Conservation (phyloP, 306 rosid species). For the Amphicarpaea edgeworthii region DNA sequence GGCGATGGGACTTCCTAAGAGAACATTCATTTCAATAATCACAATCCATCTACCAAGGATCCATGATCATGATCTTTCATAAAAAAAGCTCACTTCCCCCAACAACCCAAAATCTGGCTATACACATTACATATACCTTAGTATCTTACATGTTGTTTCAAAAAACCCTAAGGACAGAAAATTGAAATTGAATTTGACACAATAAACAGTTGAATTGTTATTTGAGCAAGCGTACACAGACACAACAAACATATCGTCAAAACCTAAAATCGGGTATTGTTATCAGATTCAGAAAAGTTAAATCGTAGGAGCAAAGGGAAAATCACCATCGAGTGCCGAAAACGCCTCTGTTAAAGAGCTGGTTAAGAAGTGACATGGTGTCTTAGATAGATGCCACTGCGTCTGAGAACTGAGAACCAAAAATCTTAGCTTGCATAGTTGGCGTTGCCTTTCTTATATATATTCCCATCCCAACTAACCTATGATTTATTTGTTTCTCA, state of each 20-base stretch:
- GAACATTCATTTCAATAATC: neutral
- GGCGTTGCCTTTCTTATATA: neutral
- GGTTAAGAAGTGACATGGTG: conserved; percentile 90
- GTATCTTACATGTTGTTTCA: neutral
- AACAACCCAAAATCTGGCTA: conserved; percentile 25
- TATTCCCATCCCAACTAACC: neutral
- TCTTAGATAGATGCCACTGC: conserved; percentile 22
- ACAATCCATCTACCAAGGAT: conserved; percentile 3
- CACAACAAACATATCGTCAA: conserved; percentile 2
- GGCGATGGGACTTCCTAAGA: too few species aligned
- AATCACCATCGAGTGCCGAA: conserved; percentile 86
- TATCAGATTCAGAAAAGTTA: conserved; percentile 5
- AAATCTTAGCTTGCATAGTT: neutral
- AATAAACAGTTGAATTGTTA: conserved; percentile 26
- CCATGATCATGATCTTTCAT: neutral
- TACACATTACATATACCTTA: conserved; percentile 22
- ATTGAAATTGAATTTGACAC: conserved; percentile 24
- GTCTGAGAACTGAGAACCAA: neutral
- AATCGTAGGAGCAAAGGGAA: neutral
- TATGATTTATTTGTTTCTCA: neutral
- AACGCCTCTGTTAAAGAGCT: conserved; percentile 93
- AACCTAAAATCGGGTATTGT: conserved; percentile 20
- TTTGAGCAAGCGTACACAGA: neutral
- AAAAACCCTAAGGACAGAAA: neutral
- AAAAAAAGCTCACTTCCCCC: conserved; percentile 32